These are phyloP conservation scores for Phlegmacium glaucopus DNA, from an alignment of 768 basidiomycete species.

Conservation along the genomic window DNA sequence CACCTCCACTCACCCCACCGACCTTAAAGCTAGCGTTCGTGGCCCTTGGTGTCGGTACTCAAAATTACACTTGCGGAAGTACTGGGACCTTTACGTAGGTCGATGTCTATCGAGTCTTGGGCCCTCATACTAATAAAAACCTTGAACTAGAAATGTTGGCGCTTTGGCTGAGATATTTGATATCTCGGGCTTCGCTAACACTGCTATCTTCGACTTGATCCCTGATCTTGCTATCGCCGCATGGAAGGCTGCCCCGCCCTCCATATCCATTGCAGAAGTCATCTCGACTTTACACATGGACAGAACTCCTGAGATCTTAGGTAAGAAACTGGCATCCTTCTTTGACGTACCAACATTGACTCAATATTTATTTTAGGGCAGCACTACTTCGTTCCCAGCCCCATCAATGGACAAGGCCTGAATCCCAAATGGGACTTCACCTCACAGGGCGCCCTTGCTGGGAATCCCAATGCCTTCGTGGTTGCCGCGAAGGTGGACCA, in stretches of 20 bases:
- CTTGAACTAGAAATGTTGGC: conserved; percentile 36
- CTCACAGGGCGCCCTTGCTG: conserved; percentile 28
- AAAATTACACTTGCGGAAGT: conserved; percentile 52
- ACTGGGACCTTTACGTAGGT: conserved; percentile 46
- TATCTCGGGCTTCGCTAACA: conserved; percentile 42
- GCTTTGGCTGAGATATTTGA: conserved; percentile 55
- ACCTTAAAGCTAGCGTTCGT: conserved; percentile 34
- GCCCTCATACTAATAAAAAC: no score
- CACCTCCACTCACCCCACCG: conserved; percentile 33
- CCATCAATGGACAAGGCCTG: conserved; percentile 34
- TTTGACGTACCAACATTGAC: neutral
- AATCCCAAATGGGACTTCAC: conserved; percentile 53
- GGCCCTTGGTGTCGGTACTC: conserved; percentile 44
- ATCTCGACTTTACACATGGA: conserved; percentile 12
- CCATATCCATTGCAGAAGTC: conserved; percentile 12
- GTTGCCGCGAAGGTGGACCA: conserved; percentile 36
- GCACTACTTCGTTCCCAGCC: conserved; percentile 53
- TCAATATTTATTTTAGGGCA: conserved; percentile 23
- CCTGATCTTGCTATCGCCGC: conserved; percentile 20
- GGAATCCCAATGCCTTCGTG: conserved; percentile 38
- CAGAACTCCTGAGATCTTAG: conserved; percentile 25
- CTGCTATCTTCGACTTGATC: conserved; percentile 23
- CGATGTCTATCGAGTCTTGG: neutral
- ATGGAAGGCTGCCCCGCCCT: conserved; percentile 18
- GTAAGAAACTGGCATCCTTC: conserved; percentile 12